Evolutionary conservation across 371 early-diverging fungal species (phyloP).

Genomic region (Mitosporidium daphniae): DNA sequence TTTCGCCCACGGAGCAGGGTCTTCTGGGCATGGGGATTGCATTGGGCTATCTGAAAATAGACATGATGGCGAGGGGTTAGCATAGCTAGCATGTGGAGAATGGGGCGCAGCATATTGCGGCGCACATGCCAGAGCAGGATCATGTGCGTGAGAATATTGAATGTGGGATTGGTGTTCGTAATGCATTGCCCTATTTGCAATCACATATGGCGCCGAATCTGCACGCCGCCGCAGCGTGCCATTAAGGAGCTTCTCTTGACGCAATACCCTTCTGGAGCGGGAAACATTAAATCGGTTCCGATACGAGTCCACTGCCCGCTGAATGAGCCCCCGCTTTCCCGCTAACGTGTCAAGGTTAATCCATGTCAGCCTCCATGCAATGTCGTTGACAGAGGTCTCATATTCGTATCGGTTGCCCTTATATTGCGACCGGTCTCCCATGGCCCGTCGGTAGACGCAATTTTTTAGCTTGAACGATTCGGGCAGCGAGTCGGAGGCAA

Average conservation of each 20-base stretch:
- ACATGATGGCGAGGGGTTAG: too few species aligned
- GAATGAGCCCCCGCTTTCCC: conserved; percentile 54
- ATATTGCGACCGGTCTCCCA: conserved; percentile 20
- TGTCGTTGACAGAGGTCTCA: conserved; percentile 43
- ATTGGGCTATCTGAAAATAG: too few species aligned
- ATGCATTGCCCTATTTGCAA: too few species aligned
- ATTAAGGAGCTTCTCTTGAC: conserved; percentile 29
- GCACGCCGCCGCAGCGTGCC: conserved; percentile 19
- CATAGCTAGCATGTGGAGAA: too few species aligned
- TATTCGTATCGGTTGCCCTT: conserved; percentile 59
- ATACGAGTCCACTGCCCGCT: conserved; percentile 68
- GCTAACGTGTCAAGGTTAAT: conserved; percentile 35
- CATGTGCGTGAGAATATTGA: too few species aligned
- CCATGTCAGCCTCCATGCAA: conserved; percentile 56
- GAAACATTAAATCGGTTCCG: conserved; percentile 40
- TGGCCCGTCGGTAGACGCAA: conserved; percentile 49
- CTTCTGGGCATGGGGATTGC: too few species aligned
- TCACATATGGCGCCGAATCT: too few species aligned
- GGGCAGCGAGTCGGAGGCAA: conserved; percentile 15
- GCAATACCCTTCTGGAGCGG: conserved; percentile 30
- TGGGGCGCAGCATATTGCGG: too few species aligned
- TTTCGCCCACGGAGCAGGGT: too few species aligned
- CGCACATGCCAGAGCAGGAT: too few species aligned
- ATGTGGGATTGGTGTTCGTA: too few species aligned
- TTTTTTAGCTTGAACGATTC: conserved; percentile 32